Evolutionary conservation across 148 eudicot species (phyloP).

Genomic region (Amaranthus cruentus): DNA sequence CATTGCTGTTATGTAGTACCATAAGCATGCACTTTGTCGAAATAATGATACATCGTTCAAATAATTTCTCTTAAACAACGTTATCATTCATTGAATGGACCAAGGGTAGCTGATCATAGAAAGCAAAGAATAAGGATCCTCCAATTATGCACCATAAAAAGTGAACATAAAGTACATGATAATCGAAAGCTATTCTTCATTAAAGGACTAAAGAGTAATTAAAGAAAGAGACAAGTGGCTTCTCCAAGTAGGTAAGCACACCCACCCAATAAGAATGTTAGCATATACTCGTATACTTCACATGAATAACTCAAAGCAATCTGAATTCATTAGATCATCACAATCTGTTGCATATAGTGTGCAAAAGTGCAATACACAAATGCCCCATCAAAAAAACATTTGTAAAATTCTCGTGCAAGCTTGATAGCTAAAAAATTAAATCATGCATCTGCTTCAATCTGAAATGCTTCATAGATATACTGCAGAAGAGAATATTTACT

Average conservation of each 20-base stretch:
- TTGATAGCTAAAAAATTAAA: not conserved
- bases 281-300: too few species aligned
- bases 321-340: too few species aligned
- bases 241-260: not conserved
- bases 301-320: too few species aligned
- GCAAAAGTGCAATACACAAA: not conserved
- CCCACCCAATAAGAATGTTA: too few species aligned
- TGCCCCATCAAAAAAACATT: too few species aligned
- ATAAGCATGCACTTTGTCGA: not conserved
- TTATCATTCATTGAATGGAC: not conserved
- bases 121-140: not conserved
- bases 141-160: too few species aligned
- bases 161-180: too few species aligned
- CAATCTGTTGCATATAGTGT: too few species aligned
- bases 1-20: too few species aligned
- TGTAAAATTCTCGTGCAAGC: not conserved
- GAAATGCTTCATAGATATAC: not conserved
- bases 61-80: not conserved
- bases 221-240: not conserved
- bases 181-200: too few species aligned
- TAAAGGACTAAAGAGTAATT: too few species aligned
- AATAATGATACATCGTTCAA: not conserved
- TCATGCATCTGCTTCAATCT: not conserved
- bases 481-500: conserved; percentile 23
- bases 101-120: not conserved